phyloP scores from a whole-genome alignment of 1,284 basidiomycete species.

The Tylopilus sp. region DNA sequence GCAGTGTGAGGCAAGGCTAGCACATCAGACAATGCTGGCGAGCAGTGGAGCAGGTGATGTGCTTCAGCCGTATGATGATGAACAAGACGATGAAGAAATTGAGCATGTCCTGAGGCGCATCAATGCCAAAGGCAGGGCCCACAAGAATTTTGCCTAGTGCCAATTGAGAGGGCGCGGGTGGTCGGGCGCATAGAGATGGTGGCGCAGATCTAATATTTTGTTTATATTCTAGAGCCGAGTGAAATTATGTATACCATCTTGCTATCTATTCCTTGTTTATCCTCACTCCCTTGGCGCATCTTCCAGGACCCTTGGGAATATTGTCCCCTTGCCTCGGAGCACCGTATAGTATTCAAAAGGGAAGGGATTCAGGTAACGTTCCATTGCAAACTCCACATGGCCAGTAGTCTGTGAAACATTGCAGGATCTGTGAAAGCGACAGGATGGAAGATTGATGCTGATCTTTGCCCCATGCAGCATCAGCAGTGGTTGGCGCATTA shows the following conservation, averaged over 20 bases:
- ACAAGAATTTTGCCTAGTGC: no score
- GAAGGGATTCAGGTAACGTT: constrained; percentile 95
- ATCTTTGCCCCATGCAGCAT: constrained; percentile 25
- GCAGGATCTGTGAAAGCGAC: constrained; percentile 95
- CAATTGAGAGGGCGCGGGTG: no score
- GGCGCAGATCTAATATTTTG: no score
- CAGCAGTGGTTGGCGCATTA: constrained; percentile 36
- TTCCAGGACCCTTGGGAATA: constrained; percentile 93
- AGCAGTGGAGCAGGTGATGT: no score
- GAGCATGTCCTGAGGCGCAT: no score
- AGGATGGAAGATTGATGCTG: constrained; percentile 81
- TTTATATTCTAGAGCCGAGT: no score
- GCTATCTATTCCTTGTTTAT: constrained; percentile 64
- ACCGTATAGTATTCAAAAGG: constrained; percentile 99
- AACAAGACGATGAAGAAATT: no score
- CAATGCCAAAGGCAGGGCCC: no score
- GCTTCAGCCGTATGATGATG: no score
- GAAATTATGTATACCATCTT: neutral
- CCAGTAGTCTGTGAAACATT: constrained; percentile 77
- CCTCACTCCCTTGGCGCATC: constrained; percentile 91
- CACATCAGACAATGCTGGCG: no score
- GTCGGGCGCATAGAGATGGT: no score
- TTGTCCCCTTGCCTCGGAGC: constrained; percentile 89
- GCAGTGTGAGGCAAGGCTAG: no score
- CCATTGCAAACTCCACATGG: constrained; percentile 88